Evolutionary conservation across 768 basidiomycete genomes (phyloP).

Genomic region (Pulveroboletus sp.): DNA sequence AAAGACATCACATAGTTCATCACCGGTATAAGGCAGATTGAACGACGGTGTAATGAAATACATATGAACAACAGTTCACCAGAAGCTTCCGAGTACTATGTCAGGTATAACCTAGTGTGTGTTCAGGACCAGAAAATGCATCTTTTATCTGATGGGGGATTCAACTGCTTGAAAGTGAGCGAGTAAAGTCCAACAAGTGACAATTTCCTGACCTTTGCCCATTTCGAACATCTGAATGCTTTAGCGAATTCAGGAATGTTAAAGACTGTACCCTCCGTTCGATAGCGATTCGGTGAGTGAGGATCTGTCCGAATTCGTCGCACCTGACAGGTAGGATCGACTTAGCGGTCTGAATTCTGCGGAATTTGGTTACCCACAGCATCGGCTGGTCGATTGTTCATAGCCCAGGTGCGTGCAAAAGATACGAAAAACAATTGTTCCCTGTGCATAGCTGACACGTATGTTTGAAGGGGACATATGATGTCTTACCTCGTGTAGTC

Average conservation of each 20-base stretch:
- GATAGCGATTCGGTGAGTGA: conserved; percentile 75
- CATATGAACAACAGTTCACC: conserved; percentile 8
- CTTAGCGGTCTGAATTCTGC: not conserved
- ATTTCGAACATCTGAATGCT: conserved; percentile 77
- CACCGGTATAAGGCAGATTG: not conserved
- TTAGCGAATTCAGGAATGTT: conserved; percentile 87
- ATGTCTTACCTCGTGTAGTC: conserved; percentile 57
- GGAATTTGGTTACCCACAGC: conserved; percentile 44
- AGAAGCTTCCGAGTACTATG: conserved; percentile 1
- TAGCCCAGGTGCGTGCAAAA: conserved; percentile 85
- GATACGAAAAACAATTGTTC: conserved; percentile 95
- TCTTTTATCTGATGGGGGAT: conserved; percentile 73
- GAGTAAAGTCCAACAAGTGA: not conserved
- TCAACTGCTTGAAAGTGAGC: conserved; percentile 46
- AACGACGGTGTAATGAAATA: conserved; percentile 12
- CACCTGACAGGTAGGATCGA: conserved; percentile 38
- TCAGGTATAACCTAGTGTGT: conserved; percentile 1
- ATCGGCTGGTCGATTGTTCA: conserved; percentile 71
- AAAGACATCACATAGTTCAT: conserved; percentile 2
- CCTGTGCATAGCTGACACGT: conserved; percentile 33
- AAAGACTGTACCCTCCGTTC: conserved; percentile 80
- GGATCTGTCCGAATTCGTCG: conserved; percentile 83
- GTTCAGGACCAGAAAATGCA: conserved; percentile 74
- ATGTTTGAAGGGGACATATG: not conserved
- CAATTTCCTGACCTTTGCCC: conserved; percentile 56